These are phyloP conservation scores for Cutaneotrichosporon dermatis DNA, from an alignment of 1,284 basidiomycete genomes.

Conservation along the genomic window DNA sequence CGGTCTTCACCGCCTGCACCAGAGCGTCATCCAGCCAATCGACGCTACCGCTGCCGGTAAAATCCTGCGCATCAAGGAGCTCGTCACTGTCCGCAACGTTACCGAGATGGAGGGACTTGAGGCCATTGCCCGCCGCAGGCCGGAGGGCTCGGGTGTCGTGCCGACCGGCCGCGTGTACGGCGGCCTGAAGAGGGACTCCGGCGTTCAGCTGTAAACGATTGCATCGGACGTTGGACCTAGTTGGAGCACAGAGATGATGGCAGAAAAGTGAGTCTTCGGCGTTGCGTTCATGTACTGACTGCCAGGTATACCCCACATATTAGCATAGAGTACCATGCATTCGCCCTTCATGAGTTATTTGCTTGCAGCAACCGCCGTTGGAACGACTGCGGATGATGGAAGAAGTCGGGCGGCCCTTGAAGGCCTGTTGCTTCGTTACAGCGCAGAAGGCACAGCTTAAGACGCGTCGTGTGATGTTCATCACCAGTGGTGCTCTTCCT, in stretches of 20 bases:
- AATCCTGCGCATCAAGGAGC: slow-evolving; percentile 54
- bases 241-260: not conserved
- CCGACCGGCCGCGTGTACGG: slow-evolving; percentile 1
- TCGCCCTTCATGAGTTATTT: not conserved
- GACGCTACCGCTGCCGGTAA: slow-evolving; percentile 47
- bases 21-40: slow-evolving; percentile 51
- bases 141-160: slow-evolving; percentile 42
- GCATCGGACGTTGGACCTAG: not conserved
- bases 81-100: slow-evolving; percentile 54
- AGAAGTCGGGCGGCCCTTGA: not conserved
- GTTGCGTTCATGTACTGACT: not conserved
- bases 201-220: no score
- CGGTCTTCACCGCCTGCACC: slow-evolving; percentile 50
- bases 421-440: not conserved
- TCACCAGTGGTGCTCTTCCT: not conserved
- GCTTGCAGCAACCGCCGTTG: no score
- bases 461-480: no score
- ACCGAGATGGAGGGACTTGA: slow-evolving; percentile 30
- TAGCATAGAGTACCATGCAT: slow-evolving; percentile 6
- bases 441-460: no score
- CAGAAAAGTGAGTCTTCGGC: not conserved
- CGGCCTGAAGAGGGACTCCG: not conserved
- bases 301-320: slow-evolving; percentile 1
- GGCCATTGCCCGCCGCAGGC: slow-evolving; percentile 25
- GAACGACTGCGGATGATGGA: no score